These are phyloP conservation scores for Sphenostylis stenocarpa DNA, from an alignment of 306 rosid genomes.

Conservation along the genomic window DNA sequence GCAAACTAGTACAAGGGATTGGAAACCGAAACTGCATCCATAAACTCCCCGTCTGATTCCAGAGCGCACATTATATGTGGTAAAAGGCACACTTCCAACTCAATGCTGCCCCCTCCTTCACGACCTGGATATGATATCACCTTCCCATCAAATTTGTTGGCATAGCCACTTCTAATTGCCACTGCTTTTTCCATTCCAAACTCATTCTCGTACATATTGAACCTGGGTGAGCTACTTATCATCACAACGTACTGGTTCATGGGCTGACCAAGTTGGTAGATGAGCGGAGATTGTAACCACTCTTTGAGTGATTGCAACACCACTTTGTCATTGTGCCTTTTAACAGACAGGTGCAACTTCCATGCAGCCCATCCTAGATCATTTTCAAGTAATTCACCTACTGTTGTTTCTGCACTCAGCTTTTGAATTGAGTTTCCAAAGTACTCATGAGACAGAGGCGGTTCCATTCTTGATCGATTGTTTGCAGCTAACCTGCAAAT, in stretches of 20 bases:
- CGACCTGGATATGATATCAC: conserved; percentile 49
- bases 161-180: conserved; percentile 57
- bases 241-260: conserved; percentile 31
- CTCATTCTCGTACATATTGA: conserved; percentile 58
- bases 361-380: conserved; percentile 1
- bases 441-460: neutral
- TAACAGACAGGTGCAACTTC: neutral
- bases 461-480: neutral
- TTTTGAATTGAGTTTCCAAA: neutral
- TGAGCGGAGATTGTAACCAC: conserved; percentile 30
- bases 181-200: conserved; percentile 79
- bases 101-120: conserved; percentile 64
- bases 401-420: neutral
- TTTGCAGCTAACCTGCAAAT: neutral
- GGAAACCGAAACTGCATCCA: conserved; percentile 32
- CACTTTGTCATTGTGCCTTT: neutral
- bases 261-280: neutral
- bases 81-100: conserved; percentile 55
- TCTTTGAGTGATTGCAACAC: neutral
- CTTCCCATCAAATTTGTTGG: conserved; percentile 51
- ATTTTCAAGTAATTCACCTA: neutral
- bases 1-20: neutral
- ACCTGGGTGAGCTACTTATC: conserved; percentile 62
- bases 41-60: conserved; percentile 54
- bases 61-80: conserved; percentile 46